These are phyloP conservation scores for Rhypophila decipiens DNA, from an alignment of 495 filamentous ascomycete genomes.

Conservation along the genomic window DNA sequence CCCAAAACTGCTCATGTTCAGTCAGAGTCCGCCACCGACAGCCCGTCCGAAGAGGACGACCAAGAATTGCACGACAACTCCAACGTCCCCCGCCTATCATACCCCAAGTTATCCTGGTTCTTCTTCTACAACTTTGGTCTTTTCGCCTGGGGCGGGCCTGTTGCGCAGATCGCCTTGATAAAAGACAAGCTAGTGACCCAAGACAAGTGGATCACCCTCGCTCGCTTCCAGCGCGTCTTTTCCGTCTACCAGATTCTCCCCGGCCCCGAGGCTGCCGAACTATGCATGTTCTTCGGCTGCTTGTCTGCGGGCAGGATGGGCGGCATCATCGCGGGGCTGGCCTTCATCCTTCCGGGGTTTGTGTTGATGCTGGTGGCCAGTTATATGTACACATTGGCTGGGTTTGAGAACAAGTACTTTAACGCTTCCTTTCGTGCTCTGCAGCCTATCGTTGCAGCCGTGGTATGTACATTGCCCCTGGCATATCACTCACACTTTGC, in stretches of 20 bases:
- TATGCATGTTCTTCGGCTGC: conserved; percentile 13
- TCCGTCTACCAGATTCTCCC: conserved; percentile 11
- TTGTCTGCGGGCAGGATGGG: conserved; percentile 5
- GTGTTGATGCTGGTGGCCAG: conserved; percentile 11
- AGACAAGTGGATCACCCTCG: conserved; percentile 11
- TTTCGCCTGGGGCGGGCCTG: conserved; percentile 10
- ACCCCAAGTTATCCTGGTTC: conserved; percentile 9
- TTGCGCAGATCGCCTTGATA: conserved; percentile 9
- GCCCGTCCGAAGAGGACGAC: not conserved
- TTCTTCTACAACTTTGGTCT: conserved; percentile 13
- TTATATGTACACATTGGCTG: conserved; percentile 9
- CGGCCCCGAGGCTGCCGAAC: conserved; percentile 7
- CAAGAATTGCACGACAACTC: conserved; percentile 6
- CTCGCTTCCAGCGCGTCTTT: conserved; percentile 10
- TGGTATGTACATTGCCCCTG: not conserved
- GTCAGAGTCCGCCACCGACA: not conserved
- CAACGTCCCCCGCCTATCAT: conserved; percentile 6
- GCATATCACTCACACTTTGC: too few species aligned
- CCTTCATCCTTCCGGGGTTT: conserved; percentile 6
- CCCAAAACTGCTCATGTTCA: not conserved
- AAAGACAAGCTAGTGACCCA: conserved; percentile 9
- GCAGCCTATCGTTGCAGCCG: conserved; percentile 11
- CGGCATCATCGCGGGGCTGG: conserved; percentile 7
- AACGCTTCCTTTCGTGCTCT: conserved; percentile 10
- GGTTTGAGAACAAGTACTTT: conserved; percentile 10